Evolutionary conservation across 2,329 filamentous ascomycete genomes (phyloP).

Genomic region (Aureobasidium sp.): DNA sequence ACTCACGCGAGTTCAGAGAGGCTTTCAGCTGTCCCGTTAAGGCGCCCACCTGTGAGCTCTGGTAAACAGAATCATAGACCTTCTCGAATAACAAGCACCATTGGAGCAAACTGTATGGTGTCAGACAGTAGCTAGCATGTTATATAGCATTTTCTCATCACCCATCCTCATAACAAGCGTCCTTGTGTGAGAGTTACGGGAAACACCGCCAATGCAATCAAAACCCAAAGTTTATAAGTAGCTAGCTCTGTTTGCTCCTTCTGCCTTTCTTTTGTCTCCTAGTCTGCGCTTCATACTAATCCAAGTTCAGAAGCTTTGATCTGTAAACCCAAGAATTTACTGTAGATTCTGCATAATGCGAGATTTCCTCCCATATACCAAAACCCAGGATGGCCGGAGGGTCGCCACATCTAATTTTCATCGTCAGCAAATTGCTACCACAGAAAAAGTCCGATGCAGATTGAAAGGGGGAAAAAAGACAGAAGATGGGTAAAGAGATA

Average conservation of each 20-base stretch:
- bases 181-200: no score
- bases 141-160: no score
- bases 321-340: slow-evolving; percentile 43
- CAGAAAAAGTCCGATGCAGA: no score
- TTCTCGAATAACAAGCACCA: background rate
- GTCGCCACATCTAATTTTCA: slow-evolving; percentile 40
- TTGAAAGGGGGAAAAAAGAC: background rate
- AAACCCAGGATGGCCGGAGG: slow-evolving; percentile 41
- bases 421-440: no score
- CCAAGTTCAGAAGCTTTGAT: slow-evolving; percentile 41
- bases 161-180: no score
- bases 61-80: slow-evolving; percentile 50
- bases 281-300: background rate
- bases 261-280: no score
- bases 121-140: no score
- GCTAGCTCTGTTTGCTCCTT: no score
- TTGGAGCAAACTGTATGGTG: no score
- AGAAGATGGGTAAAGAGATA: no score
- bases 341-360: slow-evolving; percentile 38
- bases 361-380: slow-evolving; percentile 47
- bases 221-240: no score
- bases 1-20: slow-evolving; percentile 73
- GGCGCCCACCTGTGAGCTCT: slow-evolving; percentile 74
- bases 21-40: slow-evolving; percentile 72
- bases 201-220: no score